Evolutionary conservation across 2,329 filamentous ascomycete species (phyloP), one percentile per base, ranked within the genome.

Genomic region (Ascochyta clinopodiicola): DNA sequence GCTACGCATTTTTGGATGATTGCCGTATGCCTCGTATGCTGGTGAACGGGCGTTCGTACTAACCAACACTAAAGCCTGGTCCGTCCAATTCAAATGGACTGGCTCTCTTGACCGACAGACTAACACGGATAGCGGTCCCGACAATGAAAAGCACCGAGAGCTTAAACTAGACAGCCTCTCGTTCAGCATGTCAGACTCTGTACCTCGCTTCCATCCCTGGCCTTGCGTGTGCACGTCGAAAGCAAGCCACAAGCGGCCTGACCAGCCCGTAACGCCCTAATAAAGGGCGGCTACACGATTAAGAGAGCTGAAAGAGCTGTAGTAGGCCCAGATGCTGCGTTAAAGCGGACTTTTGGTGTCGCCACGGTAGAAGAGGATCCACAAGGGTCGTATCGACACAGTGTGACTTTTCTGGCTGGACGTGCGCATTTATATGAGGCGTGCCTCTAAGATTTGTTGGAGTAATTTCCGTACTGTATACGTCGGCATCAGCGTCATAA

Each of bases 41-140:
- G 17, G 27, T 56, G 38, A 56, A 50, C 42, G 7, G 40, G 36
- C 35, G 46, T 50, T 42, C 44, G 52, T 46, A 56, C 46, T 56
- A 56, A 27, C 4, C 12, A 37, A 35, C 38, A 4, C 36, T 42
- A 40, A 44, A 15, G 22, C 24, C 36, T 32, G 31, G 25, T 50
- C 12, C 22, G 13, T 36, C 3, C 39, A n/a, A 45, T 42, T 36
- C 52, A 40, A 37, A 40, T 46, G 46, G 42, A 45, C 35, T 35
- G 46, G 35, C 19, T 21, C 29, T 32, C 22, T 34, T 46, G 36
- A 45, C 31, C 36, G 36, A 45, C 46, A 56, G 40, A 37, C 52
- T 31, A 31, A 31, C 29, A 13, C 29, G 13, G 12, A 12, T 56
- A 56, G 17, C 25, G 36, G 29, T 37, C 25, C 51, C 44, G 45